A percentile compares a stretch with the other conserved stretches of the same genome.
Conservation (phyloP, 208 protist species). For the Leishmania tropica region DNA sequence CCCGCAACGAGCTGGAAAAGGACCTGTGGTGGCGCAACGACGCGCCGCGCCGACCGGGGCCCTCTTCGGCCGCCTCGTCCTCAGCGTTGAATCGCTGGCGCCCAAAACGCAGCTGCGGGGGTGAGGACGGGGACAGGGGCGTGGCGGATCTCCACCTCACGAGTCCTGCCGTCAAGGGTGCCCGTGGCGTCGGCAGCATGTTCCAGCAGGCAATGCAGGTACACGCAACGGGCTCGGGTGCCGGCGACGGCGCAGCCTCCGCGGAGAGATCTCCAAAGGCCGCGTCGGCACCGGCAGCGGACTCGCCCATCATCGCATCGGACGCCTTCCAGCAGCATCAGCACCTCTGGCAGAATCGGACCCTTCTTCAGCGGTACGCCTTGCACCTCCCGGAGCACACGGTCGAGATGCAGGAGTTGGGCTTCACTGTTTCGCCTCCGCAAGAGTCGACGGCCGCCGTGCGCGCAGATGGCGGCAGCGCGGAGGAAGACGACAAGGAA, state of each 20-base stretch:
- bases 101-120: neutral
- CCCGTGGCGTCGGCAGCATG: slow-evolving; percentile 22
- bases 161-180: neutral
- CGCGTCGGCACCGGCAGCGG: neutral
- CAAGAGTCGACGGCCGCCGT: neutral
- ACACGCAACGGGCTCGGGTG: slow-evolving; percentile 5
- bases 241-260: neutral
- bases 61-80: slow-evolving; percentile 3
- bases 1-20: slow-evolving; percentile 43
- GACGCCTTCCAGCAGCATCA: slow-evolving; percentile 19
- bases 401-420: slow-evolving; percentile 42
- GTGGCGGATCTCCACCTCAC: slow-evolving; percentile 1
- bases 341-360: slow-evolving; percentile 43
- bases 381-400: slow-evolving; percentile 50
- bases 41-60: slow-evolving; percentile 25
- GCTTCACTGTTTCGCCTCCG: slow-evolving; percentile 46
- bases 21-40: slow-evolving; percentile 83
- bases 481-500: neutral
- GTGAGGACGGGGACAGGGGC: neutral
- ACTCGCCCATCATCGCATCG: neutral
- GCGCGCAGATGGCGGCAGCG: neutral
- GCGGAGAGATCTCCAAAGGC: neutral
- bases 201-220: slow-evolving; percentile 24
- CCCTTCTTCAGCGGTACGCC: slow-evolving; percentile 46
- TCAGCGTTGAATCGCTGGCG: neutral